Conservation (phyloP, 73 alveolate species). For the Tetrahymena borealis region DNA sequence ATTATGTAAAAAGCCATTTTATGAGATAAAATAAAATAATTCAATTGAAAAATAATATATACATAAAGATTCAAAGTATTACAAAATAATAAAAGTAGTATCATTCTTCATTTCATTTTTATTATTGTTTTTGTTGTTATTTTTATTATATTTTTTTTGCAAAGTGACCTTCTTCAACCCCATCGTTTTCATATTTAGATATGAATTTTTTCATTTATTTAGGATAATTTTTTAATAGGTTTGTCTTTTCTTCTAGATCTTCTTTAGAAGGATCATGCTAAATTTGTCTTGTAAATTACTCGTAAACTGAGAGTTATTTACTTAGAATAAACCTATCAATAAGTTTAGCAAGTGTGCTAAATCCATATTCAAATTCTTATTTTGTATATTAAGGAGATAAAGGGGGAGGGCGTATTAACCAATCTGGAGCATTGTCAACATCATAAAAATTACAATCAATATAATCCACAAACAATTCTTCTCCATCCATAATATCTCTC, state of each 20-base stretch:
- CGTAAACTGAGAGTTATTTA: not conserved
- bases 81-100: not conserved
- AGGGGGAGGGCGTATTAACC: slow-evolving; percentile 31
- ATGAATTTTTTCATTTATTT: not conserved
- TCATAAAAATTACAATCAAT: slow-evolving; percentile 19
- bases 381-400: slow-evolving; percentile 1
- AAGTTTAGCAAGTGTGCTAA: not conserved
- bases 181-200: not conserved
- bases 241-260: not conserved
- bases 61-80: too few species aligned
- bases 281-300: not conserved
- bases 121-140: not conserved
- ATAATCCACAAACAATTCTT: slow-evolving; percentile 35
- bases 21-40: too few species aligned
- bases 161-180: not conserved
- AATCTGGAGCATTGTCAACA: slow-evolving; percentile 23
- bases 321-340: not conserved
- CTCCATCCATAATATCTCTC: slow-evolving; percentile 19
- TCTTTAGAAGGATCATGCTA: not conserved
- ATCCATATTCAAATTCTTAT: not conserved
- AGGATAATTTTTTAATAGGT: not conserved
- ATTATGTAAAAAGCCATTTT: too few species aligned
- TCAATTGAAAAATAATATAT: too few species aligned
- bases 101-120: not conserved
- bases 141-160: not conserved